Percentiles rank a stretch among this genome's conserved stretches.
Conservation (phyloP, 805 yeast species). For the Starmera amethionina region DNA sequence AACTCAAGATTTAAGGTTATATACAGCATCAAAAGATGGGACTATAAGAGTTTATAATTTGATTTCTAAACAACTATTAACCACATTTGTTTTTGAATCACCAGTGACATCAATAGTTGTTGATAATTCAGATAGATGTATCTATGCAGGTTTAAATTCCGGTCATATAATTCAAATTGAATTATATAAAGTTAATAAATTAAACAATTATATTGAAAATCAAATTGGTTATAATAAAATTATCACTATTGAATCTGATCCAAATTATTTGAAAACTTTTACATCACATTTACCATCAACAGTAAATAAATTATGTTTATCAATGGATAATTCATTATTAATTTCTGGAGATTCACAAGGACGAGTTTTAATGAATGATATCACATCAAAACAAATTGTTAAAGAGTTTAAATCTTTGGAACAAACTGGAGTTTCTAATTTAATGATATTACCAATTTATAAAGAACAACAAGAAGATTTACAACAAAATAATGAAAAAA, state of each 20-base stretch:
- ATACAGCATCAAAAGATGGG: slow-evolving; percentile 62
- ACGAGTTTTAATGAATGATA: slow-evolving; percentile 55
- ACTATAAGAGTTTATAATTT: slow-evolving; percentile 68
- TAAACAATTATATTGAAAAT: slow-evolving; percentile 17
- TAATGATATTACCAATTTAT: slow-evolving; percentile 12
- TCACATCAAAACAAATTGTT: slow-evolving; percentile 56
- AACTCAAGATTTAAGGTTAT: slow-evolving; percentile 50
- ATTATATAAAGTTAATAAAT: slow-evolving; percentile 28
- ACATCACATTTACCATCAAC: slow-evolving; percentile 34
- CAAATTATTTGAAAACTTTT: slow-evolving; percentile 38
- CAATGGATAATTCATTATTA: slow-evolving; percentile 67
- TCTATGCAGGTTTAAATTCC: slow-evolving; percentile 58
- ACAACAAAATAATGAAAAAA: slow-evolving; percentile 11
- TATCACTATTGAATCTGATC: slow-evolving; percentile 32
- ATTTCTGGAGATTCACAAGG: slow-evolving; percentile 73
- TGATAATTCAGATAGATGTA: slow-evolving; percentile 72
- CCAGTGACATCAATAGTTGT: slow-evolving; percentile 48
- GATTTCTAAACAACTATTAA: slow-evolving; percentile 29
- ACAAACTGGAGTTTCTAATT: slow-evolving; percentile 3
- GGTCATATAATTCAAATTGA: slow-evolving; percentile 55
- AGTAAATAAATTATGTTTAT: slow-evolving; percentile 46
- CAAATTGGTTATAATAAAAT: slow-evolving; percentile 21
- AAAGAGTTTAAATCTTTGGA: slow-evolving; percentile 35
- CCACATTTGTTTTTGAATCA: slow-evolving; percentile 62
- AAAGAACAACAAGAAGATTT: slow-evolving; percentile 5